phyloP scores from a whole-genome alignment of 2,329 filamentous ascomycete species.

The Gliomastix tumulicola region DNA sequence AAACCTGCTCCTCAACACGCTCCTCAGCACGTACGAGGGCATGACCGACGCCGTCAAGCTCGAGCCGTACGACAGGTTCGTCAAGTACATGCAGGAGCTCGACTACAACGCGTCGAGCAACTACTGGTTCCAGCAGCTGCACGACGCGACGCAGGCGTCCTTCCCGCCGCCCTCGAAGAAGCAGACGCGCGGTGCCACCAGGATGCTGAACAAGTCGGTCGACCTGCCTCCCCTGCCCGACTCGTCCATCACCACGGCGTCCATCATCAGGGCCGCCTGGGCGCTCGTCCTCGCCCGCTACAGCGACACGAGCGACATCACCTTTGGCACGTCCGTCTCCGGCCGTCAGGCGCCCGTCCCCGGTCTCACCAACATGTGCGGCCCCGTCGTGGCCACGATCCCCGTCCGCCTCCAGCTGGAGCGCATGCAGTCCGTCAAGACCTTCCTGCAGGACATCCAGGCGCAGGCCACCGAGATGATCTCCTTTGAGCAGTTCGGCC shows the following conservation, averaged over 20 bases:
- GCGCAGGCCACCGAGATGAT: not conserved
- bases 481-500: not conserved
- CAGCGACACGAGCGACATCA: constrained; percentile 8
- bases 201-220: constrained; percentile 9
- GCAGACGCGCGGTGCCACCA: constrained; percentile 6
- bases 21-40: not conserved
- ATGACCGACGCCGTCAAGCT: not conserved
- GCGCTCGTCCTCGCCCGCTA: constrained; percentile 11
- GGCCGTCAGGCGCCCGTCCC: constrained; percentile 10
- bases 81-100: constrained; percentile 3
- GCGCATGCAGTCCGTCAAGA: not conserved
- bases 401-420: not conserved
- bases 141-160: not conserved
- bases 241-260: constrained; percentile 7
- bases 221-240: constrained; percentile 1
- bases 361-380: not conserved
- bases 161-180: constrained; percentile 7
- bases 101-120: constrained; percentile 1
- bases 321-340: constrained; percentile 13
- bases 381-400: not conserved
- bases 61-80: constrained; percentile 1
- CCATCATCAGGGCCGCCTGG: constrained; percentile 17
- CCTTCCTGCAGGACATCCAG: not conserved
- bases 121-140: not conserved
- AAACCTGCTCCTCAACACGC: not conserved